Evolutionary conservation across 2,329 filamentous ascomycete genomes (phyloP).

Genomic region (Nemania diffusa): DNA sequence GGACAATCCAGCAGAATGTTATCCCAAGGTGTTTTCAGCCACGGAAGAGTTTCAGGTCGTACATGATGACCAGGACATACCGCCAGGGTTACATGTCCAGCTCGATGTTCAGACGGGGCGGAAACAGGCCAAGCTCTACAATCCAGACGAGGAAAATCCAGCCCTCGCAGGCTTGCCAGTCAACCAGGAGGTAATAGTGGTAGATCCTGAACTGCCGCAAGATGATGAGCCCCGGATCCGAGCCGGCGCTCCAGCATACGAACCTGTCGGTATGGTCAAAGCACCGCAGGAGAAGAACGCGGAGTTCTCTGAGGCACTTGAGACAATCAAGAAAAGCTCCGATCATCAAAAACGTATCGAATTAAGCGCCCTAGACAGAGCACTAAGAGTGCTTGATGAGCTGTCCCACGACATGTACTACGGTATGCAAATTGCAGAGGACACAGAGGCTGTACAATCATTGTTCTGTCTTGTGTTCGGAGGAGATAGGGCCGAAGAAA

Average conservation of each 20-base stretch:
- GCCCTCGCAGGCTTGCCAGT: constrained; percentile 62
- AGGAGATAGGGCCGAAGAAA: constrained; percentile 40
- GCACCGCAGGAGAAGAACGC: constrained; percentile 56
- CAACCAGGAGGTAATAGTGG: constrained; percentile 63
- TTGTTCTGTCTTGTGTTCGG: constrained; percentile 66
- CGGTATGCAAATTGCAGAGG: constrained; percentile 70
- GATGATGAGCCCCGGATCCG: constrained; percentile 52
- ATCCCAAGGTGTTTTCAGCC: constrained; percentile 70
- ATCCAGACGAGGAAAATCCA: constrained; percentile 62
- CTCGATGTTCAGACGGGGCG: constrained; percentile 71
- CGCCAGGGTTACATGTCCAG: constrained; percentile 72
- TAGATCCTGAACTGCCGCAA: constrained; percentile 58
- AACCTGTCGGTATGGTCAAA: constrained; percentile 67
- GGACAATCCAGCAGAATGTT: constrained; percentile 69
- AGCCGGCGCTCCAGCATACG: constrained; percentile 65
- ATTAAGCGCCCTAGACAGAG: constrained; percentile 55
- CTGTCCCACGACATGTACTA: constrained; percentile 77
- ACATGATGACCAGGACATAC: constrained; percentile 72
- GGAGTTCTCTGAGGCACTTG: constrained; percentile 60
- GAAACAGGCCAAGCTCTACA: constrained; percentile 74
- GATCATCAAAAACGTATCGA: constrained; percentile 40
- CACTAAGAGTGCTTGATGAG: constrained; percentile 69
- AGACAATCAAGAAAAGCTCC: constrained; percentile 59
- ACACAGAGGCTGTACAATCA: constrained; percentile 62
- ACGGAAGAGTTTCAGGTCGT: constrained; percentile 73